Conservation (phyloP, 164 flowering plant species). For the Vitis rupestris region DNA sequence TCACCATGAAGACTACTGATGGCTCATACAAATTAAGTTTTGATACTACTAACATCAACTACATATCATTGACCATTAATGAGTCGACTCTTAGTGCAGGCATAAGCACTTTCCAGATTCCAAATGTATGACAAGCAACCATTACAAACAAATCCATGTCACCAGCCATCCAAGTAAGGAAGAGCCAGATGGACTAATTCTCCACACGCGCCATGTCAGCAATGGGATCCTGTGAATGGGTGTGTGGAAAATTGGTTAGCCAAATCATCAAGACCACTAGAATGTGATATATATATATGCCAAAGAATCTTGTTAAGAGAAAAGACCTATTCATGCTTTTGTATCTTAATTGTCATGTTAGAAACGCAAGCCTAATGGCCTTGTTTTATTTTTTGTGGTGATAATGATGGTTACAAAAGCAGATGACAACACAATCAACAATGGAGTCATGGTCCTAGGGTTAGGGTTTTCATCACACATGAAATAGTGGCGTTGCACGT, state of each 20-base stretch:
- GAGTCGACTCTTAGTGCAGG: neutral
- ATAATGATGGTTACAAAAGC: too few species aligned
- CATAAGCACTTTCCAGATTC: neutral
- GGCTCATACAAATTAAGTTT: too few species aligned
- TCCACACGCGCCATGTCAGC: neutral
- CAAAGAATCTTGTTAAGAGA: too few species aligned
- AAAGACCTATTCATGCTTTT: neutral
- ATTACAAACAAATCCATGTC: neutral
- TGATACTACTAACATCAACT: neutral
- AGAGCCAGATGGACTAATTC: neutral
- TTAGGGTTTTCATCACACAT: neutral
- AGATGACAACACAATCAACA: too few species aligned
- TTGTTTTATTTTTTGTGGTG: too few species aligned
- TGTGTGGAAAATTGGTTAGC: neutral
- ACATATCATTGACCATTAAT: neutral
- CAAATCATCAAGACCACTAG: neutral
- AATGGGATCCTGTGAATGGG: neutral
- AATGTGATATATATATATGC: too few species aligned
- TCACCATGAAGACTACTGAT: too few species aligned
- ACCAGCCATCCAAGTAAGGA: neutral
- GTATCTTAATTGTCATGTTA: too few species aligned
- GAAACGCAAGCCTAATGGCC: too few species aligned
- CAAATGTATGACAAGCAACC: constrained; percentile 1
- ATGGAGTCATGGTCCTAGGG: too few species aligned
- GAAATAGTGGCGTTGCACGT: too few species aligned